These are phyloP conservation scores for Penicillium sp. DNA, from an alignment of 2,329 filamentous ascomycete species.

Conservation along the genomic window DNA sequence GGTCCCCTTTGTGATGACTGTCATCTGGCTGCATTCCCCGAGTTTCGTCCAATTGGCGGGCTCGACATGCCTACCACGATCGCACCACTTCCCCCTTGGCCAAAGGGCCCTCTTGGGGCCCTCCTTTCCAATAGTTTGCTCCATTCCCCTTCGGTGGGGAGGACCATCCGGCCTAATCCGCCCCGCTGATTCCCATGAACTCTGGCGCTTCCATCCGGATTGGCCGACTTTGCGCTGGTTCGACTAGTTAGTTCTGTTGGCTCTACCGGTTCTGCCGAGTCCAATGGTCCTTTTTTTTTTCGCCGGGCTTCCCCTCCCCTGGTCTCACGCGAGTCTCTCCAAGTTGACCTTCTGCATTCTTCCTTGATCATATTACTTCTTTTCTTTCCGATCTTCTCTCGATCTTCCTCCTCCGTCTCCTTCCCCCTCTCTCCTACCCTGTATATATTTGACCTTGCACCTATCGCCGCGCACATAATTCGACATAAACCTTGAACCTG, in stretches of 20 bases:
- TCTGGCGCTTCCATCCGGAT: conserved; percentile 9
- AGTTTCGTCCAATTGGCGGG: background rate
- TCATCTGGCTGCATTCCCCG: background rate
- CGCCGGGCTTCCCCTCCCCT: background rate
- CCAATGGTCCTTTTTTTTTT: conserved; percentile 6
- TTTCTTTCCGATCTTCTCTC: background rate
- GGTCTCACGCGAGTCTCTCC: background rate
- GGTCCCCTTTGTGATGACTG: background rate
- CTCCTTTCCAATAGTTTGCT: conserved; percentile 1
- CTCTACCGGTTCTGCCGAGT: background rate
- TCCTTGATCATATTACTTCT: background rate
- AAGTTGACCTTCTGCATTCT: background rate
- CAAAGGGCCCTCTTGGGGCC: background rate
- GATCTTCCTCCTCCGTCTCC: background rate
- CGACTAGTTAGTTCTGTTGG: background rate
- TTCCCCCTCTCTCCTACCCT: background rate
- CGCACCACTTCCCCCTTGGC: background rate
- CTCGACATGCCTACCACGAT: background rate
- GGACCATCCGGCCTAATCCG: conserved; percentile 16
- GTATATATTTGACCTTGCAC: conserved; percentile 5
- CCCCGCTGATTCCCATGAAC: conserved; percentile 13
- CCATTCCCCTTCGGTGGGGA: conserved; percentile 13
- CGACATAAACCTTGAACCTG: background rate
- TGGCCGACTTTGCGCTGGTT: conserved; percentile 6
- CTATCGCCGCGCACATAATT: background rate